These are phyloP conservation scores for Sporopachydermia quercuum DNA, from an alignment of 805 yeast species.

Conservation along the genomic window DNA sequence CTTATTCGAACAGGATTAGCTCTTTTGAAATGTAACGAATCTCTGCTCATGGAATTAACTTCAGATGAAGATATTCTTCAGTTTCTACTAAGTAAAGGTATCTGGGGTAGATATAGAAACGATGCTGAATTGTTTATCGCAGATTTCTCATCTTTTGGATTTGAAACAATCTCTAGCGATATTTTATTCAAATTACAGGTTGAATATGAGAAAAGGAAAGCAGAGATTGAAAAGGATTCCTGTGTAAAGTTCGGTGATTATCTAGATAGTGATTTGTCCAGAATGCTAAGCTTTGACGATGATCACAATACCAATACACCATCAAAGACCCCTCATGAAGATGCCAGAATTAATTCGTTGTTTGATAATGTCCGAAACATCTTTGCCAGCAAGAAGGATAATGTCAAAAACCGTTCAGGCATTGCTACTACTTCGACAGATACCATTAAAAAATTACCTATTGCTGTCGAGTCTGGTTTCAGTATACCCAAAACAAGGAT, in stretches of 20 bases:
- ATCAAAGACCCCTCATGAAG: background rate
- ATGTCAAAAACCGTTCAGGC: background rate
- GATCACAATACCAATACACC: background rate
- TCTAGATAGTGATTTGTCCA: background rate
- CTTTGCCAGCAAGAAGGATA: no score
- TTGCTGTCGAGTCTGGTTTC: no score
- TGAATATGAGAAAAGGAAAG: background rate
- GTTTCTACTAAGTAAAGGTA: slow-evolving; percentile 23
- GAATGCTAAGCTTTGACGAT: no score
- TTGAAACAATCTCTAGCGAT: slow-evolving; percentile 6
- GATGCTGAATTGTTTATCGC: slow-evolving; percentile 22
- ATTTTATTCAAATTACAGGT: background rate
- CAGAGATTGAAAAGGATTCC: background rate
- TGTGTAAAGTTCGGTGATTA: background rate
- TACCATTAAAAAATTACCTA: no score
- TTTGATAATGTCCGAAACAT: background rate
- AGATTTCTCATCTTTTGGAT: slow-evolving; percentile 12
- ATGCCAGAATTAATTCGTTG: background rate
- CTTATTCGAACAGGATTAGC: slow-evolving; percentile 43
- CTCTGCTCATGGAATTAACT: slow-evolving; percentile 18
- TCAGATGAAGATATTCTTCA: slow-evolving; percentile 27
- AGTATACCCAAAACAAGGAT: no score
- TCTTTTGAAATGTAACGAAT: slow-evolving; percentile 32
- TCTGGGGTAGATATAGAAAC: slow-evolving; percentile 27
- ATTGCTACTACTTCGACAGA: background rate